Evolutionary conservation across 2,329 filamentous ascomycete species (phyloP).

Genomic region (Lachnellula hyalina): DNA sequence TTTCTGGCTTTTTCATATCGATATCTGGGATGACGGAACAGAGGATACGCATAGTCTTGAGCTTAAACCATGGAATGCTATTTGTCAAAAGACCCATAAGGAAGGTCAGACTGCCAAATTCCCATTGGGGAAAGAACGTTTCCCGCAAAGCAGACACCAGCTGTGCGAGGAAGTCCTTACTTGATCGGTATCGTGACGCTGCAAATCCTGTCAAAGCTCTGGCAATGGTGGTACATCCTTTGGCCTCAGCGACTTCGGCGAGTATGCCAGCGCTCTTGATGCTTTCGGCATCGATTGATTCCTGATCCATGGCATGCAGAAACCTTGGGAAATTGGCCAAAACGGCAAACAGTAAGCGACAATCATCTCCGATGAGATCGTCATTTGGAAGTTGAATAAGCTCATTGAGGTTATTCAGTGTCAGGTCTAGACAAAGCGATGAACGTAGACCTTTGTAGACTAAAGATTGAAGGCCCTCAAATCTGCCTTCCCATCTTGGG

Average conservation of each 20-base stretch:
- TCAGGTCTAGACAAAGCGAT: slow-evolving; percentile 71
- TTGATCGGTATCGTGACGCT: slow-evolving; percentile 58
- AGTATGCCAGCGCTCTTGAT: slow-evolving; percentile 64
- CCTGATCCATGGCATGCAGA: slow-evolving; percentile 69
- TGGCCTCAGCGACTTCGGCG: slow-evolving; percentile 64
- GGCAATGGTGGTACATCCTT: slow-evolving; percentile 63
- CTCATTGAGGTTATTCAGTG: slow-evolving; percentile 71
- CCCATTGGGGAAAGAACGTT: slow-evolving; percentile 74
- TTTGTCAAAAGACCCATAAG: slow-evolving; percentile 90
- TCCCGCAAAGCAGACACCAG: slow-evolving; percentile 69
- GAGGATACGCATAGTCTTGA: slow-evolving; percentile 87
- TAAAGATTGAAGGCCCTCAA: slow-evolving; percentile 79
- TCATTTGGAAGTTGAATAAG: slow-evolving; percentile 76
- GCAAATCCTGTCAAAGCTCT: slow-evolving; percentile 67
- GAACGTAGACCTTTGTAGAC: slow-evolving; percentile 92
- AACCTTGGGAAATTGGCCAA: slow-evolving; percentile 89
- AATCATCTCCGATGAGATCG: slow-evolving; percentile 74
- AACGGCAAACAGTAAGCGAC: slow-evolving; percentile 76
- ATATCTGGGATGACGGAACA: slow-evolving; percentile 81
- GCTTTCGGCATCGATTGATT: slow-evolving; percentile 48
- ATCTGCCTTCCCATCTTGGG: slow-evolving; percentile 79
- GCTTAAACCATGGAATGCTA: slow-evolving; percentile 79
- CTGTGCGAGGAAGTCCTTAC: slow-evolving; percentile 71
- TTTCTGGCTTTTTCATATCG: slow-evolving; percentile 87
- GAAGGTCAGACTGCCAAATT: slow-evolving; percentile 83